Evolutionary conservation across 768 basidiomycete species (phyloP), one percentile per base, ranked within the genome.

Genomic region (Infundibulicybe gibba): DNA sequence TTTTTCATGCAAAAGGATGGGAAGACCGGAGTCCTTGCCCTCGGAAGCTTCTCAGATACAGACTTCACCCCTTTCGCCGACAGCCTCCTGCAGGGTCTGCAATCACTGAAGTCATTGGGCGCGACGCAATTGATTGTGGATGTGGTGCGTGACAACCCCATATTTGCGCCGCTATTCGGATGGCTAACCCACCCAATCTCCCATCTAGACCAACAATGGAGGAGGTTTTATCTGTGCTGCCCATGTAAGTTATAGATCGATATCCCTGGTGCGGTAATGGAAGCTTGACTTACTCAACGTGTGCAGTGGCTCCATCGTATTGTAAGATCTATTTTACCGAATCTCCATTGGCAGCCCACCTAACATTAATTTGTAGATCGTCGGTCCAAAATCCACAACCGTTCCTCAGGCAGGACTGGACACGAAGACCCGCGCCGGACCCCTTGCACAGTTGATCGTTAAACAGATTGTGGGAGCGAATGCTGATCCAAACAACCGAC

Each of bases 181-280:
- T 20, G 25, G 31, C 33, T 37, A 16, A 46, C 32, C 12, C 17
- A 10, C n/a, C n/a, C n/a, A n/a, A n/a, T 37, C 42, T 35, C 25
- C 25, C 41, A 32, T 19, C 6, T 46, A 77, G 74, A 67, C 70
- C 1, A 76, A 77, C 51, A 78, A 76, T 45, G 76, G 75, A 40
- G 74, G 76, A 51, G 75, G 72, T 12, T 82, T 73, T 62, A 79
- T 83, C 48, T 82, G 81, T 58, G 68, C 78, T 35, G 79, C 80
- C 10, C 76, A 80, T 60, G 79, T 80, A 54, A 61, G 79, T 50
- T 25, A 41, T 35, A 46, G 14, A 16, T 15, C 11, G 38, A 35
- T n/a, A 3, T 20, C 16, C 30, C 17, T 8, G 15, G 47, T n/a
- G n/a, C n/a, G n/a, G n/a, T n/a, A n/a, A n/a, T n/a, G n/a, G n/a